Conservation (phyloP, 495 filamentous ascomycete genomes). For the Penicillium longicatenatum region DNA sequence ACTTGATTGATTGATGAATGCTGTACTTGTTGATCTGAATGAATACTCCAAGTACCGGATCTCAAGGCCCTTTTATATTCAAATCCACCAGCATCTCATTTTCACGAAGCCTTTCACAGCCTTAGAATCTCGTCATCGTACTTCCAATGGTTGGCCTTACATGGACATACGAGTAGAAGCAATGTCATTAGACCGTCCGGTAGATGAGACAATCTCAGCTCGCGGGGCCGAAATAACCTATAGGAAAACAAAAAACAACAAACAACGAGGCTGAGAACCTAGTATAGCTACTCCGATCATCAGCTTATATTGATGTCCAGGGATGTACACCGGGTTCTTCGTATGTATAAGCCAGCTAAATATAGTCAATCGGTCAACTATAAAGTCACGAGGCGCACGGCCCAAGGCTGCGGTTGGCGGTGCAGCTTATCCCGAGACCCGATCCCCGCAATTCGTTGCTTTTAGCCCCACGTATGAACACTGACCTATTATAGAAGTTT, state of each 20-base stretch:
- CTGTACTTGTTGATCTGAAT: background rate
- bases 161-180: background rate
- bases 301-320: background rate
- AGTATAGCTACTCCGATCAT: background rate
- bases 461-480: background rate
- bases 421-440: slow-evolving; percentile 3
- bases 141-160: background rate
- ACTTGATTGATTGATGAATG: background rate
- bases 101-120: background rate
- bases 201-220: background rate
- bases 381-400: slow-evolving; percentile 2
- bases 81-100: background rate
- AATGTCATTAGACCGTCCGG: background rate
- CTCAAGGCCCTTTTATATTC: background rate
- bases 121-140: background rate
- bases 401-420: background rate
- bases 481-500: slow-evolving; percentile 3
- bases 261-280: background rate
- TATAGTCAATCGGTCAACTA: background rate
- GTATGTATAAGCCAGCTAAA: background rate
- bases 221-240: background rate
- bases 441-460: slow-evolving; percentile 7
- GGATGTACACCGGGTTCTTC: background rate
- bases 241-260: background rate
- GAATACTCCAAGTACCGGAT: background rate